Percentiles rank a stretch among this genome's conserved stretches.
Evolutionary conservation across 1,284 basidiomycete species (phyloP).

Genomic region (Thecaphora thlaspeos): DNA sequence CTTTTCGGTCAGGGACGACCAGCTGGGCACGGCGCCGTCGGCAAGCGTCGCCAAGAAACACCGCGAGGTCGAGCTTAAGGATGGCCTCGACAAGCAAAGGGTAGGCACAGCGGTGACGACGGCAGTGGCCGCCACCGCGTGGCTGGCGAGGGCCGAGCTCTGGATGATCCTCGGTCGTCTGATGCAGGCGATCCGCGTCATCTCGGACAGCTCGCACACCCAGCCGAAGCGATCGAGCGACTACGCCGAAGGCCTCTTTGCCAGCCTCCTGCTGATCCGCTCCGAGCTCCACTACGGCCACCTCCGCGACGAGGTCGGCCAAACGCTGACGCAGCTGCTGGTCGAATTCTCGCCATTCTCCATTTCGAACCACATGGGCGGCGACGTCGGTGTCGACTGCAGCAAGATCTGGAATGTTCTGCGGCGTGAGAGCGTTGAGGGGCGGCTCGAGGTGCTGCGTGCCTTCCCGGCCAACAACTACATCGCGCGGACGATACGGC

Average conservation of each 20-base stretch:
- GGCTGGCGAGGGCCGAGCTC: background rate
- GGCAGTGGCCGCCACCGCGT: background rate
- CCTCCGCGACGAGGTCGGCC: background rate
- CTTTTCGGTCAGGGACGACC: background rate
- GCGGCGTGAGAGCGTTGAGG: background rate
- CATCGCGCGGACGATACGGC: conserved; percentile 4
- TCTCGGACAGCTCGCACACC: background rate
- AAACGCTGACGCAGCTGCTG: background rate
- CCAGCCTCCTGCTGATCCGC: background rate
- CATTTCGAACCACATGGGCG: background rate
- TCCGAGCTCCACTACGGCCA: background rate
- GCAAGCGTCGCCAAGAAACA: background rate
- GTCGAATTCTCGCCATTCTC: background rate
- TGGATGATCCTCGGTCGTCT: background rate
- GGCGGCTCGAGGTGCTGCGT: conserved; percentile 2
- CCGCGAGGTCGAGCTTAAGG: too few species aligned
- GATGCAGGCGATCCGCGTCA: background rate
- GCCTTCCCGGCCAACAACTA: conserved; percentile 7
- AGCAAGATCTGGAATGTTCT: background rate
- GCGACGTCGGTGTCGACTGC: background rate
- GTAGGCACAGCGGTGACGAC: too few species aligned
- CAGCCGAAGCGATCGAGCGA: background rate
- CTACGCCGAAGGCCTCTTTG: background rate
- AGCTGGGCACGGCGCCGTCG: background rate
- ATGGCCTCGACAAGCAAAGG: too few species aligned